Evolutionary conservation across 306 rosid species (phyloP), one percentile per base, ranked within the genome.

Genomic region (Casuarina cunninghamiana): DNA sequence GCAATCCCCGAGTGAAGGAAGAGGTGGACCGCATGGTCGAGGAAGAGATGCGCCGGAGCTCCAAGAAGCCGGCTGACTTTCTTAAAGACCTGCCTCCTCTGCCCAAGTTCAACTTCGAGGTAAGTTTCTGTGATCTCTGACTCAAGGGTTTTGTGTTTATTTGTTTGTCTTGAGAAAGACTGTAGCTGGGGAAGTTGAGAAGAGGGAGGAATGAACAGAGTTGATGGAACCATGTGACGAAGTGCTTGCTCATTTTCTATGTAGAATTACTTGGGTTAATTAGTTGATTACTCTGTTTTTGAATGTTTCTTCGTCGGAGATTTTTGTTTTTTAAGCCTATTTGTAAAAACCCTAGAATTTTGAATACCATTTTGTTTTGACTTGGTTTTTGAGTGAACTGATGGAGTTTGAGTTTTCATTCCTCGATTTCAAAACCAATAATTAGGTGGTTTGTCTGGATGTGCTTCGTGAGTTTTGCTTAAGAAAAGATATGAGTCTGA

Each of bases 1-100:
- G 87, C 13, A 71, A 90, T 76, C 88, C 91, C 1, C 72, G 86
- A 60, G 93, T 95, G 50, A 95, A 95, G 84, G 58, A 77, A 5
- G 98, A 92, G 79, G 98, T 95, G 51, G 97, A 92, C 80, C 95
- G 91, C 45, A 84, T 91, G 71, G 91, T 95, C 9, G 97, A 92
- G 85, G 97, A 92, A 5, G 97, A 95, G 88, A 87, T 95, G 96
- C 95, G 97, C 10, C 93, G 96, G 12, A 95, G 98, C 88, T 80
- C 80, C 5, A 92, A 88, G 69, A 93, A 82, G 82, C 98, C 98
- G 7, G 63, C 97, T 2, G 96, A 92, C 82, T 95, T 95, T 67
- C 98, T 95, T 83, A 88, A 95, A 77, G 98, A 95, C 73, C 82
- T 95, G 60, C 97, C 98, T 11, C 89, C 98, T n/a, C 83, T 87